These are phyloP conservation scores for Phaffia tasmanica DNA, from an alignment of 768 basidiomycete genomes.

Conservation along the genomic window DNA sequence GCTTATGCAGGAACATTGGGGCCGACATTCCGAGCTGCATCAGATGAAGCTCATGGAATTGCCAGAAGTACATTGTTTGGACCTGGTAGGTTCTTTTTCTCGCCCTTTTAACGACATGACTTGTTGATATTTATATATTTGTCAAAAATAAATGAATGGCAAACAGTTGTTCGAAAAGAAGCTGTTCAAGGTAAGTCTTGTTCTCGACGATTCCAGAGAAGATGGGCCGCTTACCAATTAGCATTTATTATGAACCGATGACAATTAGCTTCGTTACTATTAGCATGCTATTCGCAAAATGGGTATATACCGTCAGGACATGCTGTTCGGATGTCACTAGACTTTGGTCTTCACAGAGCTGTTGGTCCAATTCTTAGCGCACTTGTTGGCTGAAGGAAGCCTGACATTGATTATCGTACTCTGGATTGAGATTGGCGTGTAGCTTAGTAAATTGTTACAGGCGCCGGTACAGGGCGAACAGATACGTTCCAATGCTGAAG, in stretches of 20 bases:
- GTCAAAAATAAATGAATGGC: too few relatives aligned
- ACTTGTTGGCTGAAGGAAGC: too few relatives aligned
- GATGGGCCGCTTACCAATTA: not conserved
- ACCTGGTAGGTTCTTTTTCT: conserved; percentile 38
- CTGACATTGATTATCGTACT: not conserved
- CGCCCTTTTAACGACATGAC: too few relatives aligned
- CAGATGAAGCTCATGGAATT: conserved; percentile 87
- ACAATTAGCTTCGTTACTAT: conserved; percentile 62
- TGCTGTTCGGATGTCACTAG: conserved; percentile 90
- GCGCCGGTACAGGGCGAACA: conserved; percentile 41
- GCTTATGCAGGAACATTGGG: too few relatives aligned
- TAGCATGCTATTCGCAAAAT: conserved; percentile 87
- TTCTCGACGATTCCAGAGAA: too few relatives aligned
- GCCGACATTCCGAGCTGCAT: conserved; percentile 56
- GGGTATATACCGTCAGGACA: conserved; percentile 93
- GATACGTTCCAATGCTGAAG: conserved; percentile 58
- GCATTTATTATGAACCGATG: not conserved
- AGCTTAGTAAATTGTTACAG: conserved; percentile 74
- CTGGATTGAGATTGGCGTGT: too few relatives aligned
- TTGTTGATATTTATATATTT: too few relatives aligned
- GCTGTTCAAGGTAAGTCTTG: conserved; percentile 65
- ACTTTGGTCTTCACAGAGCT: conserved; percentile 84
- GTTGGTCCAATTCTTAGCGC: not conserved
- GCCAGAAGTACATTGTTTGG: conserved; percentile 88
- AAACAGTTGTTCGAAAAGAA: conserved; percentile 69